Evolutionary conservation across 345 rosid genomes (phyloP).

Genomic region (Cardamine resedifolia): DNA sequence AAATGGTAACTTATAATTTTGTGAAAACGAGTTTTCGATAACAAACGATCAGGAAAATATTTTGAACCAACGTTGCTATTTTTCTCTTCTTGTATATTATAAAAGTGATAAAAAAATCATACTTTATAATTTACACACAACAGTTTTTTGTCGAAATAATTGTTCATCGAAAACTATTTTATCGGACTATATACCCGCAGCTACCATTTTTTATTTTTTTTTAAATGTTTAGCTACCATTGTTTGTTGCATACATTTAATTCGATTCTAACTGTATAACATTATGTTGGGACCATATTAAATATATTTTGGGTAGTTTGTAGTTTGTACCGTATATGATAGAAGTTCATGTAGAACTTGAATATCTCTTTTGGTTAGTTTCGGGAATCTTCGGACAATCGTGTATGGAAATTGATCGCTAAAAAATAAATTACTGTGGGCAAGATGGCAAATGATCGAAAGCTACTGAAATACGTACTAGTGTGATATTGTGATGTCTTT

Average conservation of each 20-base stretch:
- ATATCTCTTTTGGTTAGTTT: background rate
- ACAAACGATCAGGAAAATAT: background rate
- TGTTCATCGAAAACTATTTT: background rate
- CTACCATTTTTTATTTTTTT: constrained; percentile 36
- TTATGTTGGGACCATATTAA: constrained; percentile 31
- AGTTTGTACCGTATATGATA: constrained; percentile 16
- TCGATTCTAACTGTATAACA: constrained; percentile 27
- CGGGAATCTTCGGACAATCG: background rate
- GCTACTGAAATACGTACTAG: background rate
- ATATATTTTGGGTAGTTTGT: background rate
- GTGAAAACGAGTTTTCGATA: background rate
- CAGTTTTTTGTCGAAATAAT: background rate
- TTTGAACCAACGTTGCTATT: background rate
- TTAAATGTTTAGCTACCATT: constrained; percentile 36
- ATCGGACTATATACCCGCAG: constrained; percentile 16
- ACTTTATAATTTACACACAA: background rate
- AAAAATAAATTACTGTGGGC: background rate
- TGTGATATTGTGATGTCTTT: background rate
- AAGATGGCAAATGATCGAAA: background rate
- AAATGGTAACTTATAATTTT: background rate
- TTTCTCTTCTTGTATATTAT: background rate
- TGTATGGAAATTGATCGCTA: background rate
- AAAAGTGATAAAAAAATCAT: background rate
- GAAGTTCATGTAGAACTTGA: background rate
- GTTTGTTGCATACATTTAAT: constrained; percentile 36